Base-by-base conservation (phyloP, 1,139 yeast species). In the Protomyces inouyei region DNA sequence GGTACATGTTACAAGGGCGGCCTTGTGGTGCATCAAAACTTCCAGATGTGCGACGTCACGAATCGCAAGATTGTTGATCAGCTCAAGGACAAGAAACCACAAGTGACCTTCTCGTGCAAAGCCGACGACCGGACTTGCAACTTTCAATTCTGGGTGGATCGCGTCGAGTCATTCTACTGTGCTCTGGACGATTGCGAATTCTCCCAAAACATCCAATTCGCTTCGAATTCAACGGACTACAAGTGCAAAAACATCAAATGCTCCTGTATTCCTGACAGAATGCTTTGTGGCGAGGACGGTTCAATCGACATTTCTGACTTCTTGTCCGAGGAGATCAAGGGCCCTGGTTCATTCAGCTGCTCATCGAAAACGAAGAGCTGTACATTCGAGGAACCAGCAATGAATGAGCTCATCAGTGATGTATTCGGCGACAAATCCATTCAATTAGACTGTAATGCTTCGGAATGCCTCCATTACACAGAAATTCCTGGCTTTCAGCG, bases 1-100 rank as follows among this genome's bases (percentile, higher is more conserved):
- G 98, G 98, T 9, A 89, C 96, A 0, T 93, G 98, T 74, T 92
- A 91, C 75, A 82, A 85, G 68, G 83, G 88, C n/a, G 98, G 98
- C 23, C 83, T 89, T 69, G 77, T 91, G 64, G 95, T 92, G 32
- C 86, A 89, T 68, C 81, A 84, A 70, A 83, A 88, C 72, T 90
- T 87, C 74, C 97, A 89, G 75, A 88, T 88, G 87, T 93, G 98
- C 79, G 88, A 92, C 73, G 98, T 93, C 10, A 92, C 98, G 32
- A 76, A 68, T 65, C 66, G 88, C 67, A 93, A 92, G 75, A 91
- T 93, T 69, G 79, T 90, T 60, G 85, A 86, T 65, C 87, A 92
- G 61, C 78, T 93, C 69, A 79, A 84, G 23, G 97, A 96, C 0
- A 82, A 85, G 75, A 83, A 81, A 64, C 98, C 98, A 1, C 96